Conservation (phyloP, 768 basidiomycete genomes). For the Fomitopsis pulvina region DNA sequence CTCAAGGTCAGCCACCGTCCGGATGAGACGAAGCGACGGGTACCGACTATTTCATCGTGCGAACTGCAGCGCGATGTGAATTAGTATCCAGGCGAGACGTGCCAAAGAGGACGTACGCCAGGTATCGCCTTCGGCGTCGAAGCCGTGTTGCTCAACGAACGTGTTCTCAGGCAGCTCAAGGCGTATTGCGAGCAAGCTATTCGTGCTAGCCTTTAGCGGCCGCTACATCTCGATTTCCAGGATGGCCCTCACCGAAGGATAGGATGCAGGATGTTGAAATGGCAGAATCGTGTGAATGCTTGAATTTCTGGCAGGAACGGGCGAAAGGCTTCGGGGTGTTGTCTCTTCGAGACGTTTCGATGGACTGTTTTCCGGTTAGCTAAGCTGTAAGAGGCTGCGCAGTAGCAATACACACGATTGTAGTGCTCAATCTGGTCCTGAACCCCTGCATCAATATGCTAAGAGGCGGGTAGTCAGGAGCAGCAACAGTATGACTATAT, state of each 20-base stretch:
- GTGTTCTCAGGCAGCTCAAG: constrained; percentile 41
- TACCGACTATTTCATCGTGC: background rate
- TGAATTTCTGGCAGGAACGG: constrained; percentile 49
- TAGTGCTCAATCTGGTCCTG: constrained; percentile 60
- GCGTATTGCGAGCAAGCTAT: constrained; percentile 35
- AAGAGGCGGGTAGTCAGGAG: background rate
- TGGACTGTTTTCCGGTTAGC: constrained; percentile 33
- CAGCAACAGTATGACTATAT: background rate
- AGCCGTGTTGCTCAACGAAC: constrained; percentile 33
- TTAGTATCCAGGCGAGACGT: background rate
- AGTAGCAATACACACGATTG: constrained; percentile 33
- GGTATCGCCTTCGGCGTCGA: constrained; percentile 30
- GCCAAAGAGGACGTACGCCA: constrained; percentile 22
- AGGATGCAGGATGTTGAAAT: constrained; percentile 42
- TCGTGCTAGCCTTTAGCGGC: background rate
- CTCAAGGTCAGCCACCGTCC: background rate
- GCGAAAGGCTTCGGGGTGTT: constrained; percentile 43
- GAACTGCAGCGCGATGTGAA: background rate
- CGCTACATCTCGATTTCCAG: too few relatives aligned
- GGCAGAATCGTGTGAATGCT: constrained; percentile 41
- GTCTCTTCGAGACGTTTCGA: constrained; percentile 37
- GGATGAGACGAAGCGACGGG: background rate
- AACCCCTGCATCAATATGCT: constrained; percentile 60
- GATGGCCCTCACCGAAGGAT: constrained; percentile 43
- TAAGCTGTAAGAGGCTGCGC: background rate